Conservation (phyloP, 148 eudicot species). For the Agrostemma githago region DNA sequence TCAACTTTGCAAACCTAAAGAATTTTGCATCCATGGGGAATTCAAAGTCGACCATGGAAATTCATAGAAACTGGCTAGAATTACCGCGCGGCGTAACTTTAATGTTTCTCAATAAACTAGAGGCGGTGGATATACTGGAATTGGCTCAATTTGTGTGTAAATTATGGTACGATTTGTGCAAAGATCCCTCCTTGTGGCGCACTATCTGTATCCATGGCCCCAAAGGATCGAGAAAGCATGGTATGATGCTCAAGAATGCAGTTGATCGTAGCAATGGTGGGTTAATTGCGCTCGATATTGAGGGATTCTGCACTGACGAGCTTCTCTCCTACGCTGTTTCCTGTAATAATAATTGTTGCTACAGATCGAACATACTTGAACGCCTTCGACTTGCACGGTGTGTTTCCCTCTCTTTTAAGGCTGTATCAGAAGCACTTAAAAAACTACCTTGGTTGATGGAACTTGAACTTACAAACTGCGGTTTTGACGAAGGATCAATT, state of each 20-base stretch:
- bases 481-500: conserved; percentile 21
- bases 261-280: too few species aligned
- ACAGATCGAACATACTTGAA: too few species aligned
- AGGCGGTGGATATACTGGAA: conserved; percentile 36
- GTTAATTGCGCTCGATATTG: neutral
- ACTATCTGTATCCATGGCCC: conserved; percentile 35
- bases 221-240: too few species aligned
- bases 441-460: conserved; percentile 50
- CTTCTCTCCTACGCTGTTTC: conserved; percentile 23
- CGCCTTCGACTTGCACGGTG: too few species aligned
- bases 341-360: too few species aligned
- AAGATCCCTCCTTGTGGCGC: conserved; percentile 64
- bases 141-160: conserved; percentile 54
- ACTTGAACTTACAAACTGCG: conserved; percentile 38
- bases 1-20: too few species aligned
- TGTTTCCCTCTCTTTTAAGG: neutral
- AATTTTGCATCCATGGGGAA: too few species aligned
- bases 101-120: conserved; percentile 38
- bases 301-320: conserved; percentile 31
- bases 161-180: conserved; percentile 52
- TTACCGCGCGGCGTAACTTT: neutral
- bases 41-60: too few species aligned
- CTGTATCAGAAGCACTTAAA: conserved; percentile 37
- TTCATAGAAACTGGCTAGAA: neutral
- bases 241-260: too few species aligned